Evolutionary conservation across 1,284 basidiomycete genomes (phyloP), one percentile per base, ranked within the genome.

Genomic region (Stygiomarasmius scandens): DNA sequence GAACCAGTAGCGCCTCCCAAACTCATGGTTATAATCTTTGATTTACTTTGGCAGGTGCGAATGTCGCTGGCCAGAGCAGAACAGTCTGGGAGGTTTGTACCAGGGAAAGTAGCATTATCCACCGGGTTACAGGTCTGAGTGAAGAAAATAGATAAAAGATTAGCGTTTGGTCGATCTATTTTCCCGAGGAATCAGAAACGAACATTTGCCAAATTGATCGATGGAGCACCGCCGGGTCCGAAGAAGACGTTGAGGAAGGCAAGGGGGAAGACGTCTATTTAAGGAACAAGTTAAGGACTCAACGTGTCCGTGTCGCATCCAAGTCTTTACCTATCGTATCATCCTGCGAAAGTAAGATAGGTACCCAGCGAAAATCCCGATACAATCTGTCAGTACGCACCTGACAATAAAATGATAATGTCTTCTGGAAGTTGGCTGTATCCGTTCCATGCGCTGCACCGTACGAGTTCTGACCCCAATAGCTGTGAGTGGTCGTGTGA

Each of bases 381-480:
- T 5, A 22, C 19, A 8, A 4, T 23, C 11, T 32, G 19, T 12
- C 22, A 8, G 5, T 20, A 67, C 72, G 49, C 54, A 83, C 84
- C 61, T 82, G 77, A 66, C 85, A 87, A 64, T 87, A 86, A 64
- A 76, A 82, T 5, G 78, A 77, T 29, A 87, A 64, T 0, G 74
- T 68, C 67, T 86, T 79, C 74, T 85, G 85, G 63, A 73, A 86
- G 65, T 84, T 78, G 27, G 79, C 77, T 2, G 73, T 68, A 60
- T 83, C 78, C n/a, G 66, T 67, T 24, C 68, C 49, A 61, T 84
- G 74, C 5, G 73, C 75, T 1, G 85, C 85, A 36, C 85, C 85
- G 61, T 85, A 85, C 2, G 84, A 85, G 66, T 87, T 86, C 70
- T 88, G 85, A 49, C 85, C 86, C 84, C 83, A 87, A 66, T 86